Evolutionary conservation across 2,329 filamentous ascomycete species (phyloP).

Genomic region (Sporothrix variecibatus): DNA sequence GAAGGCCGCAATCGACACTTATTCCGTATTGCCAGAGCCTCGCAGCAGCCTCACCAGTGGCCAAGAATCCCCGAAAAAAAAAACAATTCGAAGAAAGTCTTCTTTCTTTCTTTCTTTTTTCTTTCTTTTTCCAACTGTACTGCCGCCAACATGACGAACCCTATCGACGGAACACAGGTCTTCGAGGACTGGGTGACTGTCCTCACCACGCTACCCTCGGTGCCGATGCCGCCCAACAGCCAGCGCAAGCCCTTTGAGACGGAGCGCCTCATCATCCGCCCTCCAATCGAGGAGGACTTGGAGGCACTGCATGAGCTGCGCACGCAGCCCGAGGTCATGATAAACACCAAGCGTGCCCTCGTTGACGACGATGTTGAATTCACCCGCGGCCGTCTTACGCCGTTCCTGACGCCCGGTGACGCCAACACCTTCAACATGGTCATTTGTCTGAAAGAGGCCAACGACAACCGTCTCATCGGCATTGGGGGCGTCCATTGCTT

Average conservation of each 20-base stretch:
- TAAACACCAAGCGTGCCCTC: conserved; percentile 50
- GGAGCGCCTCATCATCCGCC: conserved; percentile 57
- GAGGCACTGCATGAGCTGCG: conserved; percentile 55
- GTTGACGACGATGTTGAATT: conserved; percentile 48
- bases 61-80: not conserved
- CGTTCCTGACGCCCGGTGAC: conserved; percentile 53
- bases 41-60: not conserved
- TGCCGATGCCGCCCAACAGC: conserved; percentile 45
- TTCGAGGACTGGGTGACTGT: conserved; percentile 51
- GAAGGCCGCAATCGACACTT: not conserved
- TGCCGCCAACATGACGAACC: not conserved
- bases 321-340: conserved; percentile 63
- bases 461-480: conserved; percentile 47
- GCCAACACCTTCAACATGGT: conserved; percentile 57
- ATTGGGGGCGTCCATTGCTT: conserved; percentile 47
- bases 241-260: conserved; percentile 49
- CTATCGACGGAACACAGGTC: conserved; percentile 35
- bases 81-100: not conserved
- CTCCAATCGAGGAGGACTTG: conserved; percentile 52
- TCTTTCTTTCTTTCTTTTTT: not conserved
- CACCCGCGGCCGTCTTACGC: conserved; percentile 45
- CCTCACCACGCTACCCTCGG: conserved; percentile 50
- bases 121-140: too few relatives aligned
- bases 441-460: conserved; percentile 50
- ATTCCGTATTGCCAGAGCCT: not conserved